A percentile compares a stretch with the other conserved stretches of the same genome.
These are phyloP conservation scores for Penicillium sp. DNA, from an alignment of 2,329 filamentous ascomycete genomes.

Conservation along the genomic window DNA sequence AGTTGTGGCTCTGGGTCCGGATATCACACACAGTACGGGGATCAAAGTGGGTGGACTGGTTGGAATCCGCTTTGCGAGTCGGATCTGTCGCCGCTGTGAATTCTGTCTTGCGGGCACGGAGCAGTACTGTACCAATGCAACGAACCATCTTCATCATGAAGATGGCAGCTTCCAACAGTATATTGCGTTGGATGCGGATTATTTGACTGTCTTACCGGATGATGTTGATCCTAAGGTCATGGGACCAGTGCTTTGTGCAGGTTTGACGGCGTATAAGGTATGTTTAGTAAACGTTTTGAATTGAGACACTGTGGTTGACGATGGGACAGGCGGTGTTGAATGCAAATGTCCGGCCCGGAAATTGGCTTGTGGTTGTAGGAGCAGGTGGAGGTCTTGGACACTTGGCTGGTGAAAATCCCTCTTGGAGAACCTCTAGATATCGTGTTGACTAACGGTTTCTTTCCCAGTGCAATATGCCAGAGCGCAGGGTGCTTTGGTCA, in stretches of 20 bases:
- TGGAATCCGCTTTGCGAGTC: conserved; percentile 45
- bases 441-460: neutral
- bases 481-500: conserved; percentile 43
- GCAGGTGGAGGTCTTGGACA: conserved; percentile 50
- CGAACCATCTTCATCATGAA: conserved; percentile 49
- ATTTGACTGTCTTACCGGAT: conserved; percentile 44
- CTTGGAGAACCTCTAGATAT: neutral
- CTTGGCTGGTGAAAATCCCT: conserved; percentile 38
- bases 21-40: conserved; percentile 27
- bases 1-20: conserved; percentile 42
- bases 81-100: conserved; percentile 46
- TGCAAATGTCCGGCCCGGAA: conserved; percentile 39
- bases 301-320: neutral
- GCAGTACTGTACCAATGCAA: conserved; percentile 44
- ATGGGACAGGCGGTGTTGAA: conserved; percentile 42
- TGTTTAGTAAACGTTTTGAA: neutral
- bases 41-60: conserved; percentile 43
- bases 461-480: conserved; percentile 44
- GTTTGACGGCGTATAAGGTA: conserved; percentile 47
- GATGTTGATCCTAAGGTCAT: conserved; percentile 44
- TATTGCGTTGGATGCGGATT: conserved; percentile 46
- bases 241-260: conserved; percentile 47
- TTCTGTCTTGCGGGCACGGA: conserved; percentile 44
- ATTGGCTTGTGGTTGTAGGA: conserved; percentile 48
- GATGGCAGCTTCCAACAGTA: conserved; percentile 50